Conservation (phyloP, 495 filamentous ascomycete species). For the Tuber calosporum region DNA sequence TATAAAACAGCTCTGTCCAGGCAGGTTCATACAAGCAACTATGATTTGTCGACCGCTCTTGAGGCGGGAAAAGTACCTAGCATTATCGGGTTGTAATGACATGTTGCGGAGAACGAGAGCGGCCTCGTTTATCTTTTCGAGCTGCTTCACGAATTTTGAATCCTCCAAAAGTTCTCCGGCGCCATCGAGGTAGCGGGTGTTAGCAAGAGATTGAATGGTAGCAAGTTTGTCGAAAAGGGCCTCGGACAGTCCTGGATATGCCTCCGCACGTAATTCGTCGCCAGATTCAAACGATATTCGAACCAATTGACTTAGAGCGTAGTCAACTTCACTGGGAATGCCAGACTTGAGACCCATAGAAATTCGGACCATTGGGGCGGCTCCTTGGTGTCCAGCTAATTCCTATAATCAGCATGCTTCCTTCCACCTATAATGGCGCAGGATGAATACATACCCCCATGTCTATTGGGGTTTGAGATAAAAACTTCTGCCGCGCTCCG, state of each 20-base stretch:
- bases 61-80: constrained; percentile 65
- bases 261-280: constrained; percentile 91
- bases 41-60: constrained; percentile 70
- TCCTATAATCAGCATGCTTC: constrained; percentile 14
- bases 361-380: constrained; percentile 37
- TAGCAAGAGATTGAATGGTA: constrained; percentile 65
- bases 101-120: constrained; percentile 87
- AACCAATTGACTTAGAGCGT: constrained; percentile 83
- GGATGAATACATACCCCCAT: constrained; percentile 35
- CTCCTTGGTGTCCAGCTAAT: constrained; percentile 37
- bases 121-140: constrained; percentile 76
- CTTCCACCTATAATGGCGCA: neutral
- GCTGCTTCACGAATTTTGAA: constrained; percentile 59
- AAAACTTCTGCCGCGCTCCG: constrained; percentile 29
- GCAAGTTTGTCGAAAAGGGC: constrained; percentile 77
- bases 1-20: constrained; percentile 61
- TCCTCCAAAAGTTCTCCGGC: constrained; percentile 65
- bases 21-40: constrained; percentile 70
- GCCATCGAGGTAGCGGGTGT: constrained; percentile 47
- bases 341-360: constrained; percentile 64
- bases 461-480: constrained; percentile 30
- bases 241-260: constrained; percentile 82
- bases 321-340: constrained; percentile 73
- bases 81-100: constrained; percentile 83
- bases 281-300: constrained; percentile 91